A percentile compares a stretch with the other conserved stretches of the same genome.
Evolutionary conservation across 2,329 filamentous ascomycete species (phyloP).

Genomic region (Herpotrichia juniperi): DNA sequence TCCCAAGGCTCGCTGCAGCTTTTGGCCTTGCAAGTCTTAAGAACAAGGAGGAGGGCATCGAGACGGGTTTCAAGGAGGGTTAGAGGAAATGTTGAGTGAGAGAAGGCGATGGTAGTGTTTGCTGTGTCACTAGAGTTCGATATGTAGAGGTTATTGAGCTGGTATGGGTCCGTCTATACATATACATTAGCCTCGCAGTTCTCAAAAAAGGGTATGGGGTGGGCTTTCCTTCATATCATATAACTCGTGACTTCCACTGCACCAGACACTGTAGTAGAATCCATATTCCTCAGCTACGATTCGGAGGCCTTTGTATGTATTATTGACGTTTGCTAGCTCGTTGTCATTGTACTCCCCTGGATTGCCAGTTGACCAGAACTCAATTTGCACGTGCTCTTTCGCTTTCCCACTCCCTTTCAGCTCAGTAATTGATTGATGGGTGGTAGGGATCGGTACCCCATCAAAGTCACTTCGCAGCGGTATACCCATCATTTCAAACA

Average conservation of each 20-base stretch:
- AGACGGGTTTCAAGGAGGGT: constrained; percentile 38
- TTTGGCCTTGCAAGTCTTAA: constrained; percentile 64
- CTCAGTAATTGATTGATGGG: constrained; percentile 11
- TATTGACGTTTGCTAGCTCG: constrained; percentile 42
- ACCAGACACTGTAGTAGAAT: constrained; percentile 72
- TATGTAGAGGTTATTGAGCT: constrained; percentile 45
- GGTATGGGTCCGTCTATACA: constrained; percentile 32
- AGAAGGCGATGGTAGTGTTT: not conserved
- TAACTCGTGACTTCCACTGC: constrained; percentile 69
- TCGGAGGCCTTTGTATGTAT: constrained; percentile 68
- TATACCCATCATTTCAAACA: constrained; percentile 38
- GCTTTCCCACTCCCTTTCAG: constrained; percentile 11
- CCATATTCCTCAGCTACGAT: constrained; percentile 62
- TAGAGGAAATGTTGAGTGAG: constrained; percentile 5
- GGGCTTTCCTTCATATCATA: constrained; percentile 64
- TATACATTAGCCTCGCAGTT: not conserved
- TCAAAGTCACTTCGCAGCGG: constrained; percentile 38
- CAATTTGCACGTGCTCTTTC: constrained; percentile 47
- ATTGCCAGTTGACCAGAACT: constrained; percentile 46
- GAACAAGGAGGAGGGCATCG: constrained; percentile 64
- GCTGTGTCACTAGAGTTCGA: not conserved
- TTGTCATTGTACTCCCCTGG: constrained; percentile 23
- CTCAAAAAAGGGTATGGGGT: not conserved
- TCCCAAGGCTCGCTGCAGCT: constrained; percentile 64
- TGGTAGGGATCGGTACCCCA: constrained; percentile 41